Percentiles rank a stretch among this genome's conserved stretches.
Evolutionary conservation across 805 yeast species (phyloP).

Genomic region (Pichia membranifaciens): DNA sequence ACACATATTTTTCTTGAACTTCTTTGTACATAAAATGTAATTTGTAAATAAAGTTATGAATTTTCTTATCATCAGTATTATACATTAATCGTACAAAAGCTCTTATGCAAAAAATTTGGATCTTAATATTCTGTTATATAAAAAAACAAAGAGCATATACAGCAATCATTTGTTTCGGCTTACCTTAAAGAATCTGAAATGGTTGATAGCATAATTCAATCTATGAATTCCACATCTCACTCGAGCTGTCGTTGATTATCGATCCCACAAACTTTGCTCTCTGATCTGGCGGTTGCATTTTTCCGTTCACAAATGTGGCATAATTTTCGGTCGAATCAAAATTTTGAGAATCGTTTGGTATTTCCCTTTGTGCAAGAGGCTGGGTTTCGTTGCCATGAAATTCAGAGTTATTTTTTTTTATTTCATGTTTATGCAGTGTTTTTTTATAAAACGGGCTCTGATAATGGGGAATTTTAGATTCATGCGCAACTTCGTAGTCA

Average conservation of each 20-base stretch:
- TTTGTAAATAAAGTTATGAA: too few relatives aligned
- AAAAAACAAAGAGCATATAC: too few relatives aligned
- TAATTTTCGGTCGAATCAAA: slow-evolving; percentile 8
- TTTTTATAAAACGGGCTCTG: background rate
- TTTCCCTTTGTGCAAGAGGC: background rate
- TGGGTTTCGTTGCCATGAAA: background rate
- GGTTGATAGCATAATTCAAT: too few relatives aligned
- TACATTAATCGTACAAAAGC: too few relatives aligned
- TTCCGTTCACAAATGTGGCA: background rate
- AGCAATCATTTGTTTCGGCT: too few relatives aligned
- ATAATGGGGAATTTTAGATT: background rate
- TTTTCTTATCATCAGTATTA: too few relatives aligned
- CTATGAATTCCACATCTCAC: slow-evolving; percentile 3
- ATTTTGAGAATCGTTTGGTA: slow-evolving; percentile 4
- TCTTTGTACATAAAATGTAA: background rate
- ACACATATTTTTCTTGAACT: background rate
- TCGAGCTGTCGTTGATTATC: slow-evolving; percentile 1
- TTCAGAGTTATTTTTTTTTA: background rate
- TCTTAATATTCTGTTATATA: too few relatives aligned
- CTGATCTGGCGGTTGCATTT: background rate
- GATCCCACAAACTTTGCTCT: background rate
- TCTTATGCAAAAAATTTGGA: too few relatives aligned
- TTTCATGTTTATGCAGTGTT: background rate
- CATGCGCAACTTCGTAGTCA: background rate
- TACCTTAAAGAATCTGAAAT: too few relatives aligned